These are phyloP conservation scores for Mycena rosella DNA, from an alignment of 768 basidiomycete genomes.

Conservation along the genomic window DNA sequence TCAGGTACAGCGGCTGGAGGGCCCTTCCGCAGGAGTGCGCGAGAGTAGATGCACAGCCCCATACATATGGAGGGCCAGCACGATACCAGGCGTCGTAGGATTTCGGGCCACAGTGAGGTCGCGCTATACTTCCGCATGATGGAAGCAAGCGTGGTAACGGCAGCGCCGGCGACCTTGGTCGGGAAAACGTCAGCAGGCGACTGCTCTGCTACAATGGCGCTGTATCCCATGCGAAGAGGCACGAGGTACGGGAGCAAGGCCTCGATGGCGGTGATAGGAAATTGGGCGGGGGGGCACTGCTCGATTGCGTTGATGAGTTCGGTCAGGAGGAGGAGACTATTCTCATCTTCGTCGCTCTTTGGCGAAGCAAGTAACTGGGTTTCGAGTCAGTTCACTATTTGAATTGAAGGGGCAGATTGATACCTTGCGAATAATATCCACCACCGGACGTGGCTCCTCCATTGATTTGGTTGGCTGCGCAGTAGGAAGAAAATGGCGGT, in stretches of 20 bases:
- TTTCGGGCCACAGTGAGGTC: background rate
- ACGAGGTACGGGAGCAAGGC: conserved; percentile 13
- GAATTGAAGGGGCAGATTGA: background rate
- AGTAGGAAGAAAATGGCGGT: too few relatives aligned
- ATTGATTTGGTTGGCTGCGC: too few relatives aligned
- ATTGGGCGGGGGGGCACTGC: background rate
- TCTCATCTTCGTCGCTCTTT: background rate
- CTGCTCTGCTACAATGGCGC: conserved; percentile 1
- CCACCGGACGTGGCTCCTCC: background rate
- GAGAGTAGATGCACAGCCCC: conserved; percentile 13
- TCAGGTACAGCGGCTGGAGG: background rate
- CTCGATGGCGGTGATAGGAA: background rate
- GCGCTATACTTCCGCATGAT: conserved; percentile 1
- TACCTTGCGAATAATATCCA: background rate
- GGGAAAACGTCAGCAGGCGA: background rate
- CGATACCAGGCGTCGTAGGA: background rate
- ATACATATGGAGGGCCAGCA: conserved; percentile 15
- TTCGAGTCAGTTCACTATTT: background rate
- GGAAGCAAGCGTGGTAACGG: conserved; percentile 7
- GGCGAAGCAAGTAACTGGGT: background rate
- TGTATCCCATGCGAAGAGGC: conserved; percentile 1
- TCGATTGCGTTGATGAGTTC: conserved; percentile 15
- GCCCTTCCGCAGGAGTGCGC: background rate
- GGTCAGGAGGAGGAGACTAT: background rate
- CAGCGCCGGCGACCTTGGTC: conserved; percentile 3